Evolutionary conservation across 768 basidiomycete genomes (phyloP).

Genomic region (Lyophyllum semitale): DNA sequence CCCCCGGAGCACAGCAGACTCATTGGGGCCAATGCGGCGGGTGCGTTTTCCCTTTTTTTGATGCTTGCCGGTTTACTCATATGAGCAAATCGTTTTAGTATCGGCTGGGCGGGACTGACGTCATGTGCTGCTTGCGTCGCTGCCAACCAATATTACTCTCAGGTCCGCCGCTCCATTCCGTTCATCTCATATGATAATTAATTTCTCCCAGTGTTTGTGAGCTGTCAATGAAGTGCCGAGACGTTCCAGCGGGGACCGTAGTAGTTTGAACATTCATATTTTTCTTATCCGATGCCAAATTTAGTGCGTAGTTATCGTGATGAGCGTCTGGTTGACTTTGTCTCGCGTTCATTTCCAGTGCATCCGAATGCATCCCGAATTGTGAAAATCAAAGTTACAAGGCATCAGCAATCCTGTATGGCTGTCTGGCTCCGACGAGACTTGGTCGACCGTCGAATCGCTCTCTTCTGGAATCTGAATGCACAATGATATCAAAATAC

Average conservation of each 20-base stretch:
- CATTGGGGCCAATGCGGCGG: slow-evolving; percentile 25
- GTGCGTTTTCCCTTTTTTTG: slow-evolving; percentile 7
- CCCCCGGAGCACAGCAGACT: slow-evolving; percentile 14
- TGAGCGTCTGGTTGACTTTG: not conserved
- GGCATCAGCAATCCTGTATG: too few species aligned
- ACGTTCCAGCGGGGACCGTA: not conserved
- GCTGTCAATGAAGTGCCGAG: not conserved
- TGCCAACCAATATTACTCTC: slow-evolving; percentile 23
- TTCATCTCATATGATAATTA: not conserved
- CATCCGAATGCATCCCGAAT: not conserved
- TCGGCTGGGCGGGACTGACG: slow-evolving; percentile 30
- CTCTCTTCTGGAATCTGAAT: too few species aligned
- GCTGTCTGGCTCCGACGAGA: too few species aligned
- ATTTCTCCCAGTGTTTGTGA: slow-evolving; percentile 6
- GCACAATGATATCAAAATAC: too few species aligned
- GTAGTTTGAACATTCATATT: not conserved
- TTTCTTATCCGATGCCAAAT: slow-evolving; percentile 21
- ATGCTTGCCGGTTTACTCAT: not conserved
- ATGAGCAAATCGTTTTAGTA: slow-evolving; percentile 14
- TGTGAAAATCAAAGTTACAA: too few species aligned
- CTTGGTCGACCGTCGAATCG: too few species aligned
- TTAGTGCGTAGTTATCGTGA: not conserved
- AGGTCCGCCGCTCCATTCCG: slow-evolving; percentile 12
- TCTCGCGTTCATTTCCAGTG: not conserved
- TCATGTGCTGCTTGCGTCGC: slow-evolving; percentile 20